Base-by-base conservation (phyloP, 2,329 filamentous ascomycete species). In the Epichloe gansuensis region DNA sequence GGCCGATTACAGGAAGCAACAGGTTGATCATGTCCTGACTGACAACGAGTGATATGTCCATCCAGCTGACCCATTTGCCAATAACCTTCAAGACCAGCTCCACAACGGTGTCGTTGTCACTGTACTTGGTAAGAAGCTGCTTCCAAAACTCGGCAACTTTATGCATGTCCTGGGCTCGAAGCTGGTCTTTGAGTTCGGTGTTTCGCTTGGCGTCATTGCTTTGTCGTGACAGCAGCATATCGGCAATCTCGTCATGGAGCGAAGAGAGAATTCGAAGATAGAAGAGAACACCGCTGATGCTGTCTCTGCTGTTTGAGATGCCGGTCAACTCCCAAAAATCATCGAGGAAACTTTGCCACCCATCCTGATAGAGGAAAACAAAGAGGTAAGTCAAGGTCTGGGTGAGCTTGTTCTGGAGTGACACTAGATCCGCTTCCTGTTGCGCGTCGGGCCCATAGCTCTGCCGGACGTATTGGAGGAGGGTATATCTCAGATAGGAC, bases 1-100 rank as follows among this genome's bases (percentile, higher is more conserved):
- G 85, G n/a, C 87, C 88, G 52, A 95, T 85, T 57, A 97, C 80
- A 58, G 93, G 86, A 62, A 96, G 84, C 54, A 98, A 76, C 47
- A 89, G 78, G 63, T 79, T 82, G 61, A 97, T 81, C 78, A 95
- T 93, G 51, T 84, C 80, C 64, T 90, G 81, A 67, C 94, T 95
- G 61, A 98, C 88, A 44, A 98, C 83, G 53, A 98, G 75, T 49
- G 86, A 87, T 61, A 98, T 97, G 64, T 97, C 93, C 63, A 94
- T 95, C 93, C 93, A 98, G 76, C 89, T 94, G 55, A 95, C 89
- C 91, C 93, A 98, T 66, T 91, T 93, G 39, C 89, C 89, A 58
- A 98, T 82, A n/a, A 89, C 85, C 68, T 85, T 89, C 50, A 98
- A 76, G 60, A 87, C 90, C 76, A 94, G 83, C 66, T 96, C 89